Evolutionary conservation across 2,329 filamentous ascomycete genomes (phyloP).

Genomic region (Fusarium transvaalense): DNA sequence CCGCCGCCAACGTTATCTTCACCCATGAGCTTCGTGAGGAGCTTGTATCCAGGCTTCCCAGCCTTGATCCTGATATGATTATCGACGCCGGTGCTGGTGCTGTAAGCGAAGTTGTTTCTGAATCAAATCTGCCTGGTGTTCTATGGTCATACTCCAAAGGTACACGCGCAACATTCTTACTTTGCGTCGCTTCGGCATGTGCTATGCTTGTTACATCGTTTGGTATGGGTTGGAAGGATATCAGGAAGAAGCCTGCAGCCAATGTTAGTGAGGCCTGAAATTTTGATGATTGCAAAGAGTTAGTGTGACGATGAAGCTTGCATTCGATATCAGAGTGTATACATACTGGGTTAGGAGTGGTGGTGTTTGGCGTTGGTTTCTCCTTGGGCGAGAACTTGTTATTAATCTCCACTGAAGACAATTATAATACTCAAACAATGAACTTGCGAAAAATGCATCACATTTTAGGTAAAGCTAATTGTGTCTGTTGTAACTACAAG

Average conservation of each 20-base stretch:
- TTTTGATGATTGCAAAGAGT: too few relatives aligned
- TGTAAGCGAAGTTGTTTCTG: constrained; percentile 52
- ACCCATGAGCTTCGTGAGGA: constrained; percentile 50
- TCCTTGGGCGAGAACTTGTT: not conserved
- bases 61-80: constrained; percentile 49
- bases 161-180: constrained; percentile 49
- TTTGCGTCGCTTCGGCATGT: constrained; percentile 50
- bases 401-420: not conserved
- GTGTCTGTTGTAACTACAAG: too few relatives aligned
- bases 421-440: not conserved
- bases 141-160: constrained; percentile 57
- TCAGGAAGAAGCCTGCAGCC: constrained; percentile 53
- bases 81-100: constrained; percentile 59
- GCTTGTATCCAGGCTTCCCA: constrained; percentile 50
- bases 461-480: not conserved
- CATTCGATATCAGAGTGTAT: not conserved
- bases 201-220: constrained; percentile 53
- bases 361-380: not conserved
- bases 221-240: constrained; percentile 62
- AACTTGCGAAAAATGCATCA: not conserved
- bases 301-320: too few relatives aligned
- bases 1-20: constrained; percentile 51
- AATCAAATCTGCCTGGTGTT: constrained; percentile 52
- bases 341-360: not conserved
- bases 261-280: constrained; percentile 35